Evolutionary conservation across 208 protist genomes (phyloP).

Genomic region (Crithidia fasciculata): DNA sequence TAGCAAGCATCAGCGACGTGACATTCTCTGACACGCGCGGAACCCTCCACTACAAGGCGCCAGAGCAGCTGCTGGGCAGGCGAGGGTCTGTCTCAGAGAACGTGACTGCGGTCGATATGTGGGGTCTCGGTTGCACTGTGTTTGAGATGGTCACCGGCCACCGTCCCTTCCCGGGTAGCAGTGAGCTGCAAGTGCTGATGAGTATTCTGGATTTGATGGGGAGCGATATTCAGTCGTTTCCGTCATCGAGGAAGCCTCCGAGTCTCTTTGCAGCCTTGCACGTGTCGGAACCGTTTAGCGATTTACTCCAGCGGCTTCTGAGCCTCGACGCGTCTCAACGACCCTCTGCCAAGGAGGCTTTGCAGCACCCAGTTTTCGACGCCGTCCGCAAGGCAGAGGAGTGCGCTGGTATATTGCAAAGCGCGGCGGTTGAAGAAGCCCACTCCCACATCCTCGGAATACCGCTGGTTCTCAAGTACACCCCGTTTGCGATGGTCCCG

Average conservation of each 20-base stretch:
- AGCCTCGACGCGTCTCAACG: slow-evolving; percentile 60
- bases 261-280: slow-evolving; percentile 54
- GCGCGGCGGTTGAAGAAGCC: not conserved
- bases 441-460: slow-evolving; percentile 16
- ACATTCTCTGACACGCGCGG: slow-evolving; percentile 46
- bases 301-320: slow-evolving; percentile 62
- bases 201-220: slow-evolving; percentile 62
- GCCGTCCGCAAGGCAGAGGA: slow-evolving; percentile 6
- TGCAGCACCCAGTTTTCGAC: slow-evolving; percentile 68
- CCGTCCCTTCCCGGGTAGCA: slow-evolving; percentile 55
- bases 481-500: slow-evolving; percentile 18
- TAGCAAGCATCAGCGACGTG: slow-evolving; percentile 8
- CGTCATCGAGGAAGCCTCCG: slow-evolving; percentile 23
- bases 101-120: slow-evolving; percentile 72
- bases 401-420: too few species aligned
- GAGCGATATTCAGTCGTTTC: slow-evolving; percentile 61
- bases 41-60: slow-evolving; percentile 82
- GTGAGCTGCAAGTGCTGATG: slow-evolving; percentile 71
- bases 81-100: slow-evolving; percentile 30
- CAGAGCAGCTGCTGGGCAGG: slow-evolving; percentile 73
- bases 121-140: slow-evolving; percentile 79
- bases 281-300: slow-evolving; percentile 38
- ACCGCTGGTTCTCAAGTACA: slow-evolving; percentile 28
- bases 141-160: slow-evolving; percentile 69
- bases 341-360: slow-evolving; percentile 49